phyloP scores from a whole-genome alignment of 2,329 filamentous ascomycete genomes.

The Drechslera avenae region DNA sequence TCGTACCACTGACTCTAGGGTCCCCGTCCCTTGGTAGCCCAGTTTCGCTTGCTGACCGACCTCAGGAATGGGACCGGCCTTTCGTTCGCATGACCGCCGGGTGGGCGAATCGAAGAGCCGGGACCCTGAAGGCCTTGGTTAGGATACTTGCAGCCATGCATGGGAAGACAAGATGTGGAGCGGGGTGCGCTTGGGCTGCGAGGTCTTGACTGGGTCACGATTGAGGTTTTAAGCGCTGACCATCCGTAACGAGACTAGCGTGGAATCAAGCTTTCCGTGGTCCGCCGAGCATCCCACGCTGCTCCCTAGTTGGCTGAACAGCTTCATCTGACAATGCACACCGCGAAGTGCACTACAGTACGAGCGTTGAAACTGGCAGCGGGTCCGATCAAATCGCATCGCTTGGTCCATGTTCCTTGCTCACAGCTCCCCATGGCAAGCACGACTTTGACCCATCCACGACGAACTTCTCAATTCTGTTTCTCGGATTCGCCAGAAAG shows the following conservation, averaged over 20 bases:
- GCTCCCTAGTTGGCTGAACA: constrained; percentile 21
- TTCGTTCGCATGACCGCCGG: constrained; percentile 45
- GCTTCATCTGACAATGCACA: constrained; percentile 10
- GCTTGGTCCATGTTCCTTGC: not conserved
- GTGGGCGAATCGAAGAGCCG: constrained; percentile 36
- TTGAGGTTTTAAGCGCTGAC: constrained; percentile 25
- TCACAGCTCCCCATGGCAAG: not conserved
- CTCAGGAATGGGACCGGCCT: constrained; percentile 23
- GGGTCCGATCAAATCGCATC: constrained; percentile 2
- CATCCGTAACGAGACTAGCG: constrained; percentile 18
- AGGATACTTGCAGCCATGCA: constrained; percentile 38
- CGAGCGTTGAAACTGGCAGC: constrained; percentile 6
- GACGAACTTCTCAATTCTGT: constrained; percentile 4
- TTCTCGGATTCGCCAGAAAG: constrained; percentile 10
- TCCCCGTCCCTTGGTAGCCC: constrained; percentile 13
- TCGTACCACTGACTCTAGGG: constrained; percentile 36
- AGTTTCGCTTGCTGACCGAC: constrained; percentile 12
- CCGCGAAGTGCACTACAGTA: constrained; percentile 7
- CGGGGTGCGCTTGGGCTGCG: constrained; percentile 25
- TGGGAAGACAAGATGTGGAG: constrained; percentile 32
- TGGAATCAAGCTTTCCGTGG: constrained; percentile 25
- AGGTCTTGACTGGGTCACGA: constrained; percentile 25
- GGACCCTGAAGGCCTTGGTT: constrained; percentile 20
- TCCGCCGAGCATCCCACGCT: constrained; percentile 11
- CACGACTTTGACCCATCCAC: constrained; percentile 1